Evolutionary conservation across 176 grass and related monocot species (phyloP), one percentile per base, ranked within the genome.

Genomic region (Stipa capillata): DNA sequence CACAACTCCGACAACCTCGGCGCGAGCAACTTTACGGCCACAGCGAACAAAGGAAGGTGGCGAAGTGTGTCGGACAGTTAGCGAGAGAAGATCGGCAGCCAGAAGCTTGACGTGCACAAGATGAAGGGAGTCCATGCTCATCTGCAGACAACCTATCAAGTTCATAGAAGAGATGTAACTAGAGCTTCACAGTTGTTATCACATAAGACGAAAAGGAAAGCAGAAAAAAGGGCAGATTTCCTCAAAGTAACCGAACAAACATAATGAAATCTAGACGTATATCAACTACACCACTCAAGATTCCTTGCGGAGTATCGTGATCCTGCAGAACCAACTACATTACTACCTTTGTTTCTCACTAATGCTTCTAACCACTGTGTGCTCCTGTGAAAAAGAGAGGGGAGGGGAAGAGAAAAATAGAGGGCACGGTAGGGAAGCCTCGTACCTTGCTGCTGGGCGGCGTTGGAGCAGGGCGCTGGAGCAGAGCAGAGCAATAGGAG

Each of bases 71-170:
- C 75, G 54, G 8, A 63, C 25, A 20, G 74, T 72, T 6, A 95
- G 75, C 20, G 92, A 87, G 44, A 93, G 85, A 10, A 95, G 59
- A 40, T 99, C 87, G 2, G 79, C 63, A 1, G 88, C 90, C n/a
- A 99, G 63, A 72, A 95, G 84, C 81, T 95, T 94, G 45, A 84
- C 40, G 42, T 94, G 90, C 8, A 79, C 69, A 5, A 57, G 47
- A 61, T 83, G 79, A 27, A 84, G 25, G 20, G 71, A 66, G 44
- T 69, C 71, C 92, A 91, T 94, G 27, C 35, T 50, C 49, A 42
- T 42, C 65, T 55, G 63, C 21, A 51, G 58, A 33, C 8, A 35
- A 82, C 32, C 31, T 20, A 13, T 29, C 4, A 45, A 80, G 53
- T 54, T 69, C n/a, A 70, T 11, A 35, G 3, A 39, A 62, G 16